phyloP scores from a whole-genome alignment of 2,329 filamentous ascomycete genomes.

The Talaromyces sp. region DNA sequence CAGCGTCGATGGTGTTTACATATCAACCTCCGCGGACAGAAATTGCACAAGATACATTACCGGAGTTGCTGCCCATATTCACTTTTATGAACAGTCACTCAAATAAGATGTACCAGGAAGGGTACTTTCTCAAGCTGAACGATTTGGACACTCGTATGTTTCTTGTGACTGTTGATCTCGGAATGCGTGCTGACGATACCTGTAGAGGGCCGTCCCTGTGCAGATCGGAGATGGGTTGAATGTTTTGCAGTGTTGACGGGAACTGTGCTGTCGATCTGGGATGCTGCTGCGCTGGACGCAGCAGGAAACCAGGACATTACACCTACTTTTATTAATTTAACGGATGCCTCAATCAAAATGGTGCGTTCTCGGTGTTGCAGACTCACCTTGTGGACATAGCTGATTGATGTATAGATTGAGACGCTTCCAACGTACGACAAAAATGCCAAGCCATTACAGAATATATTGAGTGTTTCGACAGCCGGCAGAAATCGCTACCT shows the following conservation, averaged over 20 bases:
- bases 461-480: slow-evolving; percentile 92
- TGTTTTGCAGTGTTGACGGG: slow-evolving; percentile 96
- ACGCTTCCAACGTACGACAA: slow-evolving; percentile 78
- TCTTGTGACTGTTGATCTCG: neutral
- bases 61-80: slow-evolving; percentile 92
- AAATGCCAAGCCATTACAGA: slow-evolving; percentile 78
- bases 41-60: slow-evolving; percentile 76
- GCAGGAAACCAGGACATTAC: slow-evolving; percentile 81
- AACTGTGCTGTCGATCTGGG: slow-evolving; percentile 92
- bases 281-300: slow-evolving; percentile 84
- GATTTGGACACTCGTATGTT: slow-evolving; percentile 85
- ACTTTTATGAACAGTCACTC: slow-evolving; percentile 89
- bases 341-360: slow-evolving; percentile 98
- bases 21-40: slow-evolving; percentile 86
- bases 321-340: slow-evolving; percentile 92
- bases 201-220: slow-evolving; percentile 78
- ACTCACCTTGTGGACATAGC: neutral
- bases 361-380: slow-evolving; percentile 51
- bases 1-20: slow-evolving; percentile 79
- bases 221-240: slow-evolving; percentile 88
- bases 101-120: slow-evolving; percentile 96
- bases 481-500: slow-evolving; percentile 94
- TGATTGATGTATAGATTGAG: slow-evolving; percentile 62
- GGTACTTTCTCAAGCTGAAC: slow-evolving; percentile 94
- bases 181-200: slow-evolving; percentile 29